Evolutionary conservation across 495 filamentous ascomycete genomes (phyloP).

Genomic region (Clavariopsis aquatica): DNA sequence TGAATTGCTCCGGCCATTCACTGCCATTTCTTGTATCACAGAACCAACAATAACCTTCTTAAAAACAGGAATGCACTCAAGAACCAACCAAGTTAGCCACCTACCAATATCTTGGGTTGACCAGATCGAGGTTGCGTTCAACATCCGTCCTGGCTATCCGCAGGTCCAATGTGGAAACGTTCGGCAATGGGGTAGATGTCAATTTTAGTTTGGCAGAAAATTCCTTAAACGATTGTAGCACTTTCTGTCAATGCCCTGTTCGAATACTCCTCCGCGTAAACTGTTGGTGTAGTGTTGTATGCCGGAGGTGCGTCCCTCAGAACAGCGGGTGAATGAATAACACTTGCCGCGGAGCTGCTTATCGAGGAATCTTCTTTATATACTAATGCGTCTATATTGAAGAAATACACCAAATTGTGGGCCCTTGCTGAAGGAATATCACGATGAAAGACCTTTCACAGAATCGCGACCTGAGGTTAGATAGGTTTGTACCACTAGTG

Average conservation of each 20-base stretch:
- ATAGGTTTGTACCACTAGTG: conserved; percentile 5
- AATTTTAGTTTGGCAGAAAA: conserved; percentile 21
- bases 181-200: conserved; percentile 23
- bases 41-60: neutral
- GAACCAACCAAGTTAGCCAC: conserved; percentile 13
- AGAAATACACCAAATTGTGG: conserved; percentile 10
- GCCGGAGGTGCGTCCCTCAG: neutral
- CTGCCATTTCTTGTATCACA: neutral
- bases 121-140: conserved; percentile 16
- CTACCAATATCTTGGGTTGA: conserved; percentile 12
- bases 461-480: neutral
- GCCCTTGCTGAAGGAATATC: neutral
- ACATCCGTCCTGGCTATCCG: conserved; percentile 22
- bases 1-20: neutral
- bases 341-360: neutral
- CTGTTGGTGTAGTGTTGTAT: neutral
- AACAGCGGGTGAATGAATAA: no score
- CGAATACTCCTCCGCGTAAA: conserved; percentile 14
- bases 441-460: neutral
- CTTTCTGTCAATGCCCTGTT: neutral
- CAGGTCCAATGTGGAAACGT: conserved; percentile 21
- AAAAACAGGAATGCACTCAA: conserved; percentile 8
- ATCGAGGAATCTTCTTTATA: neutral
- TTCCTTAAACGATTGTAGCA: conserved; percentile 11
- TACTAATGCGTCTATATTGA: neutral